Conservation (phyloP, 2,329 filamentous ascomycete species). For the Celoporthe dispersa region DNA sequence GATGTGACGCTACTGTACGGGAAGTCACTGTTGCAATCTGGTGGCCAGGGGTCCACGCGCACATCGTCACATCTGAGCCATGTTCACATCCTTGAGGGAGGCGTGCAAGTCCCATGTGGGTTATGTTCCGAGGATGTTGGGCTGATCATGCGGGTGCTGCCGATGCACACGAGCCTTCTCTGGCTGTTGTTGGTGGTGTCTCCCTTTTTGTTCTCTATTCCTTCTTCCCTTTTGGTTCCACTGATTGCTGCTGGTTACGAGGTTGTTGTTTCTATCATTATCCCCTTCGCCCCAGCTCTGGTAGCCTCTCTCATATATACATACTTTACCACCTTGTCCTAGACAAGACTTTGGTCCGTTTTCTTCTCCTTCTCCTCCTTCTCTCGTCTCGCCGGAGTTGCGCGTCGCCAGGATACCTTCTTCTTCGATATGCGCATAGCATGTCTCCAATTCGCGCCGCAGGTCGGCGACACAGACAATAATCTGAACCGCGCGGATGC, state of each 20-base stretch:
- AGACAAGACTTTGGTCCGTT: background rate
- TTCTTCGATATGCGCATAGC: slow-evolving; percentile 64
- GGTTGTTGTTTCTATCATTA: background rate
- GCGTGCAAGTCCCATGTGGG: background rate
- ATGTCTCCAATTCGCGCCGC: slow-evolving; percentile 73
- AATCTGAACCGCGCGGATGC: slow-evolving; percentile 72
- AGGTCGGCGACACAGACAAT: slow-evolving; percentile 70
- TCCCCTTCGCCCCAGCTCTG: background rate
- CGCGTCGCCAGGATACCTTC: background rate
- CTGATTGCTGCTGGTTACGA: background rate
- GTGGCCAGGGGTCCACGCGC: background rate
- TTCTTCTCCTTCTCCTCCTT: background rate
- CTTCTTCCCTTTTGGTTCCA: background rate
- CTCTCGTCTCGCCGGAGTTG: background rate
- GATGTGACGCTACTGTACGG: background rate
- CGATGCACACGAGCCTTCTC: background rate
- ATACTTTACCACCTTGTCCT: background rate
- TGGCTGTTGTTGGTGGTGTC: background rate
- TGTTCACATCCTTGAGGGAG: background rate
- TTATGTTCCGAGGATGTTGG: background rate
- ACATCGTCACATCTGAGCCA: background rate
- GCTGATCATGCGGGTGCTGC: background rate
- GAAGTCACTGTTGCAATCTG: background rate
- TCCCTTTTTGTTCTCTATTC: background rate
- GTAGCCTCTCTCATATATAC: background rate